A percentile compares a stretch with the other conserved stretches of the same genome.
These are phyloP conservation scores for Trichoderma sp. DNA, from an alignment of 2,329 filamentous ascomycete species.

Conservation along the genomic window DNA sequence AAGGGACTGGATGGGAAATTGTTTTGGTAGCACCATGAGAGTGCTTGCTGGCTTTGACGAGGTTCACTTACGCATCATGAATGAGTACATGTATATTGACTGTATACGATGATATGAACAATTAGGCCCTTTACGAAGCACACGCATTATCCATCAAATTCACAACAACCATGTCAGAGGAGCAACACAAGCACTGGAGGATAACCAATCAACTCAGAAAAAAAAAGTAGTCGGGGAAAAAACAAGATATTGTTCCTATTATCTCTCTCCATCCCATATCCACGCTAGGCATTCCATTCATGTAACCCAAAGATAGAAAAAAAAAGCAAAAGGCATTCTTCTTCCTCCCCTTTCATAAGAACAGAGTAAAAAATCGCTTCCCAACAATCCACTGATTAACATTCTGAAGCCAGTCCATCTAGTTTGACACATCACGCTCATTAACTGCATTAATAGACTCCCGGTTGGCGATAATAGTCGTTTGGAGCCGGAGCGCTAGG, in stretches of 20 bases:
- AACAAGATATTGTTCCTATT: background rate
- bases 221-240: background rate
- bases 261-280: background rate
- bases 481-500: conserved; percentile 54
- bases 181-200: background rate
- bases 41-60: background rate
- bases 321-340: background rate
- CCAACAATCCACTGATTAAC: background rate
- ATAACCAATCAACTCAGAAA: background rate
- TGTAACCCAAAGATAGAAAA: background rate
- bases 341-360: background rate
- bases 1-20: background rate
- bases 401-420: background rate
- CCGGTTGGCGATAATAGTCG: conserved; percentile 57
- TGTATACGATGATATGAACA: background rate
- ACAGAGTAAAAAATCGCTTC: background rate
- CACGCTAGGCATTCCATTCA: conserved; percentile 10
- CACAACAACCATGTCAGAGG: background rate
- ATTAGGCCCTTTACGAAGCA: background rate
- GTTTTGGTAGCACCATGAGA: background rate
- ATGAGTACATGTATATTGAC: background rate
- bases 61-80: background rate
- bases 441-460: conserved; percentile 32
- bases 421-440: background rate
- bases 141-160: background rate